These are phyloP conservation scores for Globisporangium megalacanthum DNA, from an alignment of 352 stramenopile species.

Conservation along the genomic window DNA sequence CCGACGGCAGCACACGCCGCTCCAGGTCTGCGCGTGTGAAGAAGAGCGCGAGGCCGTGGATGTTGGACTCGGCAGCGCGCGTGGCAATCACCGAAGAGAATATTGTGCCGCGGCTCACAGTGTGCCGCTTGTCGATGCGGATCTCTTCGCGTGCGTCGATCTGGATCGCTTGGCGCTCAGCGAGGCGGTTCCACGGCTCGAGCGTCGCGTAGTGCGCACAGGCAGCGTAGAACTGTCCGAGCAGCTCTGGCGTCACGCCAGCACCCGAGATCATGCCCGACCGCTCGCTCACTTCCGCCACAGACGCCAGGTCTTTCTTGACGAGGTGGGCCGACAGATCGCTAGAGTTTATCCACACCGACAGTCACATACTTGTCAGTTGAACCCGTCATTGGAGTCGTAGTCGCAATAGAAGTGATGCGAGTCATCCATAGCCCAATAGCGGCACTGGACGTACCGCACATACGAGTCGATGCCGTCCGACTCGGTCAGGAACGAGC, in stretches of 20 bases:
- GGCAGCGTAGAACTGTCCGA: slow-evolving; percentile 54
- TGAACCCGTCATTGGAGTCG: too few species aligned
- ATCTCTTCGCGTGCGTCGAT: slow-evolving; percentile 69
- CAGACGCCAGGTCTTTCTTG: slow-evolving; percentile 72
- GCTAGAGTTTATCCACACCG: slow-evolving; percentile 13
- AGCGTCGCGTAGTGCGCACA: slow-evolving; percentile 59
- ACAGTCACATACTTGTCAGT: too few species aligned
- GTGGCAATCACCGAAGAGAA: slow-evolving; percentile 75
- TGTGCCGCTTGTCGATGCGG: slow-evolving; percentile 52
- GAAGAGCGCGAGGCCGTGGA: slow-evolving; percentile 75
- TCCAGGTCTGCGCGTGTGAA: slow-evolving; percentile 73
- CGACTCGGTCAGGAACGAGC: slow-evolving; percentile 80
- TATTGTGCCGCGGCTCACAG: slow-evolving; percentile 47
- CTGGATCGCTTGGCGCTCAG: slow-evolving; percentile 76
- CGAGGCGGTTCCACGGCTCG: slow-evolving; percentile 63
- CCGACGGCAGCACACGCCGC: slow-evolving; percentile 59
- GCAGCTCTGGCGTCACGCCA: slow-evolving; percentile 50
- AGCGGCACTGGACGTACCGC: slow-evolving; percentile 32
- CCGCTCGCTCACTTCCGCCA: slow-evolving; percentile 72
- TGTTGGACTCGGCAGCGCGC: slow-evolving; percentile 43
- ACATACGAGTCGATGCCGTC: slow-evolving; percentile 84
- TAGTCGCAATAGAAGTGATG: too few species aligned
- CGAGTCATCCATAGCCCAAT: too few species aligned
- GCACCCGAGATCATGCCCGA: slow-evolving; percentile 48
- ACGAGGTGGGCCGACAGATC: slow-evolving; percentile 79